phyloP scores from a whole-genome alignment of 1,284 basidiomycete genomes.

The Tylopilus sp. region DNA sequence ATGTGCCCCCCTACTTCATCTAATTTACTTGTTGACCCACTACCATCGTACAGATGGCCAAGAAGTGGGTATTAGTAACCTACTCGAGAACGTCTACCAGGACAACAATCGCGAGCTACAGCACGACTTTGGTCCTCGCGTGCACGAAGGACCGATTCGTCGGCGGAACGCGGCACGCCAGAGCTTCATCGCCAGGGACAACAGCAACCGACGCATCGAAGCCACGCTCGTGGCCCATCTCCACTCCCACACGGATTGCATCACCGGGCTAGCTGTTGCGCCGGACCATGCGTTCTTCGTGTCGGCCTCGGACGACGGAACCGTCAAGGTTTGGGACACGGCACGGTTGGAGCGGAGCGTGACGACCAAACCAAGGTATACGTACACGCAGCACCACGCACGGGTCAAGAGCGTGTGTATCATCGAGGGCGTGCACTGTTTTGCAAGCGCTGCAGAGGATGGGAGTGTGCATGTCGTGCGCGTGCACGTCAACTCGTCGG shows the following conservation, averaged over 20 bases:
- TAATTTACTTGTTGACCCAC: background rate
- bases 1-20: conserved; percentile 22
- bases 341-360: conserved; percentile 77
- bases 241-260: conserved; percentile 76
- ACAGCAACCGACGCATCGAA: conserved; percentile 52
- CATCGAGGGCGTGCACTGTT: conserved; percentile 82
- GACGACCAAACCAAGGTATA: conserved; percentile 69
- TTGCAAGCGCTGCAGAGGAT: conserved; percentile 85
- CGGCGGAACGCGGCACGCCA: conserved; percentile 70
- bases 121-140: conserved; percentile 84
- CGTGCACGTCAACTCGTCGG: conserved; percentile 66
- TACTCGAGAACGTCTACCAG: conserved; percentile 86
- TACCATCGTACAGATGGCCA: conserved; percentile 62
- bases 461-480: conserved; percentile 83
- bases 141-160: conserved; percentile 76
- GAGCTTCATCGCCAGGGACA: conserved; percentile 53
- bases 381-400: conserved; percentile 76
- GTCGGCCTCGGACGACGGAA: conserved; percentile 83
- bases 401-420: conserved; percentile 80
- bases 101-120: conserved; percentile 83
- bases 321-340: conserved; percentile 83
- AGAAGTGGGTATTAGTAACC: conserved; percentile 81
- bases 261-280: conserved; percentile 83
- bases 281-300: conserved; percentile 96
- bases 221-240: conserved; percentile 83